Evolutionary conservation across 768 basidiomycete species (phyloP).

Genomic region (Solioccasus polychromus): DNA sequence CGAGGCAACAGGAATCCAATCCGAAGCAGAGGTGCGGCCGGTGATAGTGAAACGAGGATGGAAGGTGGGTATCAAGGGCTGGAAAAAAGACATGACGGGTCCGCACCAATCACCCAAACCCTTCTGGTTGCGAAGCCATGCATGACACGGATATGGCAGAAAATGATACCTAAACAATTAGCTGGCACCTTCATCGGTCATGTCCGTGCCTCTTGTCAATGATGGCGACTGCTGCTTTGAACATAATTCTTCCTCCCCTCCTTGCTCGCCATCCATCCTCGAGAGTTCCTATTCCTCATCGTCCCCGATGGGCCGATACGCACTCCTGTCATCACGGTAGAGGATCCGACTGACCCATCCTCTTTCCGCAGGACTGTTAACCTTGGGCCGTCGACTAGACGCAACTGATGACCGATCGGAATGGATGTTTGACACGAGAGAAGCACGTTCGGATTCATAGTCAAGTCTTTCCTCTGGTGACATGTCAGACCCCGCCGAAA

Average conservation of each 20-base stretch:
- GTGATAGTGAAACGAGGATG: constrained; percentile 25
- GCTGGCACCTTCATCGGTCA: constrained; percentile 5
- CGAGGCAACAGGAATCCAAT: constrained; percentile 4
- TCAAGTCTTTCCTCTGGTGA: constrained; percentile 56
- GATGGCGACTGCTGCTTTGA: constrained; percentile 14
- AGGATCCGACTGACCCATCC: constrained; percentile 54
- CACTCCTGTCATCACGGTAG: constrained; percentile 38
- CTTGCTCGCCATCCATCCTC: constrained; percentile 45
- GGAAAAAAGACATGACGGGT: constrained; percentile 6
- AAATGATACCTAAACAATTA: constrained; percentile 5
- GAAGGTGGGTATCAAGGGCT: constrained; percentile 15
- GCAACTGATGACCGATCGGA: constrained; percentile 39
- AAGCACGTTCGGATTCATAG: constrained; percentile 62
- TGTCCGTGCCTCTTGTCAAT: constrained; percentile 10
- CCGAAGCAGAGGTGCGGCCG: constrained; percentile 1
- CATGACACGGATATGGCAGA: constrained; percentile 2
- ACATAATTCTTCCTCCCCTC: constrained; percentile 22
- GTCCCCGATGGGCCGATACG: constrained; percentile 48
- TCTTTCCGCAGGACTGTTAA: constrained; percentile 20
- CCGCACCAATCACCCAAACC: constrained; percentile 6
- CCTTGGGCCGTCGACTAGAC: constrained; percentile 24
- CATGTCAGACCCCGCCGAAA: constrained; percentile 15
- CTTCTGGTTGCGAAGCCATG: constrained; percentile 5
- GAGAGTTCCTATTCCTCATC: constrained; percentile 55
- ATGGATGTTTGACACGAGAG: constrained; percentile 42